Evolutionary conservation across 169 alveolate genomes (phyloP).

Genomic region (Eimeria zaria): DNA sequence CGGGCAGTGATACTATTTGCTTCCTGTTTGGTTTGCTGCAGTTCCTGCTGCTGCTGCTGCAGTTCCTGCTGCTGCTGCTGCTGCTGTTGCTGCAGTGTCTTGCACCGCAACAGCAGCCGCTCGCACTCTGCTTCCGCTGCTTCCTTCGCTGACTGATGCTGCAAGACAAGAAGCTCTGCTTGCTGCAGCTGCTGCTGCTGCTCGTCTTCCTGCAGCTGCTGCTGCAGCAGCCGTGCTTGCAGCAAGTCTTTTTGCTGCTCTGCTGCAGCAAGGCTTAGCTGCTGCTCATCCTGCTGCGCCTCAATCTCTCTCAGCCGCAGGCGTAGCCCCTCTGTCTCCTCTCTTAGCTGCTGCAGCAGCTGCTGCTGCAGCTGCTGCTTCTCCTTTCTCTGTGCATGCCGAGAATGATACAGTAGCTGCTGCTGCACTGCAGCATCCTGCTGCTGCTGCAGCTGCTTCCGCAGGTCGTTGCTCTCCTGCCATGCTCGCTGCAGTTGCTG

Average conservation of each 20-base stretch:
- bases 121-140: slow-evolving; percentile 39
- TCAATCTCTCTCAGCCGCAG: slow-evolving; percentile 40
- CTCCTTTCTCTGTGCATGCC: slow-evolving; percentile 33
- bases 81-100: slow-evolving; percentile 14
- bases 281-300: slow-evolving; percentile 51
- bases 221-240: slow-evolving; percentile 44
- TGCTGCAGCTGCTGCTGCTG: slow-evolving; percentile 78
- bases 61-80: slow-evolving; percentile 76
- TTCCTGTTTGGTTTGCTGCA: not conserved
- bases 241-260: slow-evolving; percentile 58
- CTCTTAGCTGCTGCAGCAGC: slow-evolving; percentile 54
- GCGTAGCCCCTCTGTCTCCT: slow-evolving; percentile 44
- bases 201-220: slow-evolving; percentile 47
- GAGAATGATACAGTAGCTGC: slow-evolving; percentile 59
- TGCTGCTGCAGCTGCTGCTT: slow-evolving; percentile 78
- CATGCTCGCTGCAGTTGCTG: slow-evolving; percentile 81
- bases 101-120: not conserved
- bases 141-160: slow-evolving; percentile 34
- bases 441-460: slow-evolving; percentile 89
- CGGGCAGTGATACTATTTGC: not conserved
- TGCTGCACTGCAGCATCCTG: slow-evolving; percentile 66
- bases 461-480: slow-evolving; percentile 86
- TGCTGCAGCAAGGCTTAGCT: slow-evolving; percentile 7
- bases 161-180: not conserved
- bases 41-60: slow-evolving; percentile 50